phyloP scores from a whole-genome alignment of 768 basidiomycete genomes.

The Russula compacta region DNA sequence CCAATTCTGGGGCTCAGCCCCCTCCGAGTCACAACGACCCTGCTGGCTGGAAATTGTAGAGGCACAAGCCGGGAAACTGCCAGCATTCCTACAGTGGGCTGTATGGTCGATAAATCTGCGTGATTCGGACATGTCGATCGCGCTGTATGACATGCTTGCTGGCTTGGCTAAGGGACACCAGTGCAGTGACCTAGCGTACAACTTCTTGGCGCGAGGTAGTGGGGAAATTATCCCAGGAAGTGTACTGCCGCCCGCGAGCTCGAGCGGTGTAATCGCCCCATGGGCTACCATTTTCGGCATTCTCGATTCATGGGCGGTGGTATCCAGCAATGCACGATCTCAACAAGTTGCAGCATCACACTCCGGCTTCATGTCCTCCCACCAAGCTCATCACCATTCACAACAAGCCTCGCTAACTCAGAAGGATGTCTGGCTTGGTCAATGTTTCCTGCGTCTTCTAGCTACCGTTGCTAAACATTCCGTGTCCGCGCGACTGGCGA shows the following conservation, averaged over 20 bases:
- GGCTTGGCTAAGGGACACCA: constrained; percentile 78
- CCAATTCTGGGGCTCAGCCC: constrained; percentile 74
- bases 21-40: constrained; percentile 31
- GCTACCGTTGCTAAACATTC: constrained; percentile 69
- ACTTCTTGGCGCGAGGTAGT: constrained; percentile 75
- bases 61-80: constrained; percentile 51
- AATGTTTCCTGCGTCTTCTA: constrained; percentile 73
- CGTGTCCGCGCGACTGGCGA: constrained; percentile 65
- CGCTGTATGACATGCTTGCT: constrained; percentile 81
- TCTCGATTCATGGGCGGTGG: constrained; percentile 64
- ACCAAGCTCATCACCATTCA: constrained; percentile 35
- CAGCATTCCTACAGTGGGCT: constrained; percentile 83
- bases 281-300: constrained; percentile 71
- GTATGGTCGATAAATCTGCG: constrained; percentile 75
- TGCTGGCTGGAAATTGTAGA: constrained; percentile 55
- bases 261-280: constrained; percentile 52
- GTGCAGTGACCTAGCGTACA: constrained; percentile 80
- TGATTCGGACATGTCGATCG: constrained; percentile 64
- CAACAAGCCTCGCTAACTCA: constrained; percentile 42
- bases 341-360: constrained; percentile 27
- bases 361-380: constrained; percentile 22
- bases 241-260: constrained; percentile 34
- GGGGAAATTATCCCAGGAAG: constrained; percentile 60
- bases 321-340: constrained; percentile 39
- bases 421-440: constrained; percentile 70